Conservation (phyloP, 257 asterid species). For the Petunia axillaris region DNA sequence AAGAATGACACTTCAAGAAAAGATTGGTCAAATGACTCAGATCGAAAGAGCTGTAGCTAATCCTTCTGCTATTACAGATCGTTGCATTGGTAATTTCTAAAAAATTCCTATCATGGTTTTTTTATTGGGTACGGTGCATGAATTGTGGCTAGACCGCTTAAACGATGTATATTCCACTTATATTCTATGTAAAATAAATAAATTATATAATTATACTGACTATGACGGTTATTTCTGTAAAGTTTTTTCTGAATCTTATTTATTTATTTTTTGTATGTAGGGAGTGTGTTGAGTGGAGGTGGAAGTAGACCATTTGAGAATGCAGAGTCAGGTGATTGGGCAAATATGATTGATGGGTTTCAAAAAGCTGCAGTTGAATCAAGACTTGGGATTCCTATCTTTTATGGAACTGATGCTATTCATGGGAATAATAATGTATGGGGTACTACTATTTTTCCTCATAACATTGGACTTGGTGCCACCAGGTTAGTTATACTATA, state of each 20-base stretch:
- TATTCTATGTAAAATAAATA: too few species aligned
- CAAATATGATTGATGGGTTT: conserved; percentile 77
- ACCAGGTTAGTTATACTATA: conserved; percentile 56
- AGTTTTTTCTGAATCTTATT: neutral
- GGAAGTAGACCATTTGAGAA: conserved; percentile 84
- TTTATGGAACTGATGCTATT: conserved; percentile 88
- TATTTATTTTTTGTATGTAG: conserved; percentile 40
- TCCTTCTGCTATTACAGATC: conserved; percentile 49
- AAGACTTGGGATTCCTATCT: conserved; percentile 85
- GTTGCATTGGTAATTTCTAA: conserved; percentile 47
- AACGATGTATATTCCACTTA: too few species aligned
- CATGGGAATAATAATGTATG: conserved; percentile 92
- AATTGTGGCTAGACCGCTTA: too few species aligned
- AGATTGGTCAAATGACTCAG: conserved; percentile 93
- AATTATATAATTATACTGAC: neutral
- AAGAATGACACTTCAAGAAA: conserved; percentile 83
- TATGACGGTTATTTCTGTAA: neutral
- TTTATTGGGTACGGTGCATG: too few species aligned
- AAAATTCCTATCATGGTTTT: too few species aligned
- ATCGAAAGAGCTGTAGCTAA: conserved; percentile 72
- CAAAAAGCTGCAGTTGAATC: conserved; percentile 74
- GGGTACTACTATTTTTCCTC: conserved; percentile 94
- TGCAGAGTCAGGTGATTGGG: conserved; percentile 80
- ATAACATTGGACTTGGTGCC: conserved; percentile 91
- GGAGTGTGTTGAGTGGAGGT: conserved; percentile 91